Base-by-base conservation (phyloP, 371 early-diverging fungal genomes). In the Mortierella sp. region DNA sequence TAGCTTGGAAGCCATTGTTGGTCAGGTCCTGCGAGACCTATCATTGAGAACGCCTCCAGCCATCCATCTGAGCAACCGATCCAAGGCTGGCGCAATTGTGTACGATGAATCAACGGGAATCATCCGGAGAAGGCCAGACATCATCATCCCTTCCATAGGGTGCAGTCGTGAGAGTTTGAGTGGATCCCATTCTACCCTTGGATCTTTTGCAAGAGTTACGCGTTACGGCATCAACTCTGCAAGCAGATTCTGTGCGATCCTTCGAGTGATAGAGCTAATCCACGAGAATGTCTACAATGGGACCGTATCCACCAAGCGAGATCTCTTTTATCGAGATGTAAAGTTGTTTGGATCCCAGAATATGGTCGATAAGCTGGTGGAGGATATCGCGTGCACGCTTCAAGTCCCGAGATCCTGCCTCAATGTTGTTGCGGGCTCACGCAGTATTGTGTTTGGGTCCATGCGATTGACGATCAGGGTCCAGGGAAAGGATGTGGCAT, bases 371-470 rank as follows among this genome's bases (percentile, higher is more conserved):
- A 34, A n/a, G 22, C 54, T 59, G 16, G 63, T 67, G 10, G 73
- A 73, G 25, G 67, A 73, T 52, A 12, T 73, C 21, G 73, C 73
- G 0, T 66, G 67, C 31, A 67, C 73, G 0, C 29, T 73, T 1
- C 43, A 58, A 48, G 50, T 62, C 2, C 73, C 73, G 1, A 53
- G 73, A 14, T 55, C 63, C 16, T 48, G 56, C 41, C 31, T 73
- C 34, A 66, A 73, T 43, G 73, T 73, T 0, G 59, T 59, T 19
- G 73, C 73, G 2, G 73, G 67, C 4, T 7, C 44, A 5, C 52
- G 67, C 17, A 66, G 73, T 31, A 24, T 67, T 1, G 51, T 67
- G 12, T 73, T 31, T 51, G 73, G 73, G 2, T 67, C 73, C 4
- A 31, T 73, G 8, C 53, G 67, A 22, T 21, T 67, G 21, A 37